Conservation (phyloP, 2,329 filamentous ascomycete species). For the Beauveria scarabaeidicola region DNA sequence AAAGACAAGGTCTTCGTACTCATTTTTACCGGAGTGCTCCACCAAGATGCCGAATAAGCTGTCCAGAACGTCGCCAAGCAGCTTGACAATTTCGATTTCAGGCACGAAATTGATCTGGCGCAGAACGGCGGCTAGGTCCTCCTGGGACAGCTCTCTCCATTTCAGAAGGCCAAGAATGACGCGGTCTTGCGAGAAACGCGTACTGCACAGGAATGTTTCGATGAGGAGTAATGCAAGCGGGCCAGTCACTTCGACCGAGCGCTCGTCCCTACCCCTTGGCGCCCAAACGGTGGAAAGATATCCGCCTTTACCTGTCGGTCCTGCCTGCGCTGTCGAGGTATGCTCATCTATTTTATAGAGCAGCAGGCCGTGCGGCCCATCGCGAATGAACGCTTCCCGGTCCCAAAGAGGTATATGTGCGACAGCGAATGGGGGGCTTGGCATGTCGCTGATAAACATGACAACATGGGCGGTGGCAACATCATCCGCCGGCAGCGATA, state of each 20-base stretch:
- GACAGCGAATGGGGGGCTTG: conserved; percentile 80
- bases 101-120: conserved; percentile 86
- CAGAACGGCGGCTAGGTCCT: conserved; percentile 64
- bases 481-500: conserved; percentile 70
- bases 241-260: conserved; percentile 67
- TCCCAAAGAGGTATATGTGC: conserved; percentile 94
- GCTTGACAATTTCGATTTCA: conserved; percentile 95
- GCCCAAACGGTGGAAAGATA: conserved; percentile 82
- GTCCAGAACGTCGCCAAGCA: conserved; percentile 82
- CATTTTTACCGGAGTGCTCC: conserved; percentile 82
- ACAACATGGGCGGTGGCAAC: conserved; percentile 79
- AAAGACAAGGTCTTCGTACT: conserved; percentile 89
- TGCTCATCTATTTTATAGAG: conserved; percentile 89
- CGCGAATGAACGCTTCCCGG: conserved; percentile 77
- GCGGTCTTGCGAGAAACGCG: conserved; percentile 86
- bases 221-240: conserved; percentile 72
- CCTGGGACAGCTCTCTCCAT: conserved; percentile 70
- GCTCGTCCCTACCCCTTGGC: conserved; percentile 55
- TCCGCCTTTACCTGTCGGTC: conserved; percentile 64
- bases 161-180: conserved; percentile 73
- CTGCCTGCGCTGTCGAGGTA: conserved; percentile 60
- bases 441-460: conserved; percentile 80
- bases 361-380: conserved; percentile 72
- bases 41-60: conserved; percentile 85
- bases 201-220: conserved; percentile 87